These are phyloP conservation scores for Aphanomyces cochlioides DNA, from an alignment of 352 stramenopile species.

Conservation along the genomic window DNA sequence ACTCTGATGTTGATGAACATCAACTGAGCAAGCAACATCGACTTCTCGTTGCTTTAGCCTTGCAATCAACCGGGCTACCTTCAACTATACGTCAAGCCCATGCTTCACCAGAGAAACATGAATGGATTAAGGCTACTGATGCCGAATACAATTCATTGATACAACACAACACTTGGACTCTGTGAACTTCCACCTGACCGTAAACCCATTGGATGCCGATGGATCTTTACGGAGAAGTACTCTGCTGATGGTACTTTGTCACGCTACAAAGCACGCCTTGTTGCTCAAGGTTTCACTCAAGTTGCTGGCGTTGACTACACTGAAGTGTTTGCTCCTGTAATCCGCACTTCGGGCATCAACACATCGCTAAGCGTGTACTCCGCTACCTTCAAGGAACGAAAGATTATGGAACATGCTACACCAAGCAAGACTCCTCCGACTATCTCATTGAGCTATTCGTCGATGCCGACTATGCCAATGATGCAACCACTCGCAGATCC, in stretches of 20 bases:
- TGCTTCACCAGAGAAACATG: neutral
- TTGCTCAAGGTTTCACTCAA: constrained; percentile 11
- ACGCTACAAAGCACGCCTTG: constrained; percentile 1
- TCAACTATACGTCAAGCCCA: neutral
- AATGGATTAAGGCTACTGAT: neutral
- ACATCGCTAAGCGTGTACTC: too few species aligned
- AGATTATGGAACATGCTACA: too few species aligned
- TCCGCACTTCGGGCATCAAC: too few species aligned
- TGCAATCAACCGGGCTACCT: neutral
- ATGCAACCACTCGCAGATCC: too few species aligned
- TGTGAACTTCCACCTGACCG: constrained; percentile 1
- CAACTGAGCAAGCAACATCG: neutral
- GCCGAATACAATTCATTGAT: neutral
- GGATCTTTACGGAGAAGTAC: neutral
- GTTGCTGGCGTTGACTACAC: neutral
- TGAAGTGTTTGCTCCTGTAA: too few species aligned
- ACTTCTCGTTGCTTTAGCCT: neutral
- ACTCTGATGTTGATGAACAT: neutral
- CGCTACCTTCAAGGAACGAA: too few species aligned
- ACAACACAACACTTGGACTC: neutral
- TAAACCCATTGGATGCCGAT: neutral
- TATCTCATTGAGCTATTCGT: too few species aligned
- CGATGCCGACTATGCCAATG: too few species aligned
- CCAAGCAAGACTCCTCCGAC: too few species aligned
- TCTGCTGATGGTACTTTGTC: neutral